Conservation (phyloP, 805 yeast genomes). For the Tetrapisispora fleetii region DNA sequence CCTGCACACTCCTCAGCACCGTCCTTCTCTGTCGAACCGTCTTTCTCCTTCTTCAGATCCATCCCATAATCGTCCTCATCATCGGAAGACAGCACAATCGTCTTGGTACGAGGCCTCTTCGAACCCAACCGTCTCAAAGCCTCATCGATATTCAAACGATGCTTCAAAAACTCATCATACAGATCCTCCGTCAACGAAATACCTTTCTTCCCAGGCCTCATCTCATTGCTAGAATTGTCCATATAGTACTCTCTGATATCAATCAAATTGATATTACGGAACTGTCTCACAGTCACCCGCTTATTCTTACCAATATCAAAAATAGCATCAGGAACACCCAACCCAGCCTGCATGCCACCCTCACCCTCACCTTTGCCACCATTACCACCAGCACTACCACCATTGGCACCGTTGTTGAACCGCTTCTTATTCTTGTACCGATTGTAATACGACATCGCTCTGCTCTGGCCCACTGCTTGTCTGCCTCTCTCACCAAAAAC, state of each 20-base stretch:
- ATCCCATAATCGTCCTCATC: constrained; percentile 17
- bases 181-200: constrained; percentile 31
- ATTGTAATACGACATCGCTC: constrained; percentile 24
- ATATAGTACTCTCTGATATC: constrained; percentile 80
- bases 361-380: constrained; percentile 3
- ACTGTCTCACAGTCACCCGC: constrained; percentile 63
- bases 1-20: not conserved
- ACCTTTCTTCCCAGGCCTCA: constrained; percentile 73
- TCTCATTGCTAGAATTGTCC: constrained; percentile 45
- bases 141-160: constrained; percentile 29
- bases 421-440: constrained; percentile 21
- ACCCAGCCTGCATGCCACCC: constrained; percentile 6
- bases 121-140: constrained; percentile 30
- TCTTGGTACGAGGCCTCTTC: constrained; percentile 25
- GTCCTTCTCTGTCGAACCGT: constrained; percentile 3
- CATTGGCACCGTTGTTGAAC: constrained; percentile 5
- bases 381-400: constrained; percentile 3
- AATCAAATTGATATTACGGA: constrained; percentile 54
- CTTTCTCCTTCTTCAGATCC: constrained; percentile 6
- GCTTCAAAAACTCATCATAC: constrained; percentile 28
- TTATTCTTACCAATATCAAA: constrained; percentile 49
- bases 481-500: not conserved
- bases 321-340: constrained; percentile 22
- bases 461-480: too few species aligned
- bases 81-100: constrained; percentile 24